These are phyloP conservation scores for Phellopilus nigrolimitatus DNA, from an alignment of 1,284 basidiomycete species.

Conservation along the genomic window DNA sequence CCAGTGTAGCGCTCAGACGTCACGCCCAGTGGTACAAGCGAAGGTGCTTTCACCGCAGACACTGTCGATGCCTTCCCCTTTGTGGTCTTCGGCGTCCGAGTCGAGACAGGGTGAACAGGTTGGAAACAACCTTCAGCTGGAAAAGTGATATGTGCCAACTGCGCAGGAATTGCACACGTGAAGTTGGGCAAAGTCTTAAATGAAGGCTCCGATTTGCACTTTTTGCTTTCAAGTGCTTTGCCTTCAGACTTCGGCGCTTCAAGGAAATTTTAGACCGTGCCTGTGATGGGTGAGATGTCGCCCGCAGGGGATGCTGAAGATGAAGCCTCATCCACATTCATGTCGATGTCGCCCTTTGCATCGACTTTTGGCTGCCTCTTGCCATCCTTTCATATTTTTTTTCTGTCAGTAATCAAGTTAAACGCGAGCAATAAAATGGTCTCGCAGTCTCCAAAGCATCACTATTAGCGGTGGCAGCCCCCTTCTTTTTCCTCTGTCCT, in stretches of 20 bases:
- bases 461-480: slow-evolving; percentile 55
- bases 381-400: slow-evolving; percentile 44
- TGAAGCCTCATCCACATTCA: slow-evolving; percentile 58
- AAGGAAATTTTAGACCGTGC: too few species aligned
- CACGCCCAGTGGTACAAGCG: slow-evolving; percentile 73
- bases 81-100: too few species aligned
- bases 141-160: slow-evolving; percentile 79
- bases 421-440: slow-evolving; percentile 18
- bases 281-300: slow-evolving; percentile 53
- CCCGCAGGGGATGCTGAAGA: slow-evolving; percentile 42
- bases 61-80: too few species aligned
- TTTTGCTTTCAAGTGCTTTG: slow-evolving; percentile 31
- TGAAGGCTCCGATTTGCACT: slow-evolving; percentile 72
- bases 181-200: too few species aligned
- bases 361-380: slow-evolving; percentile 57
- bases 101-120: too few species aligned
- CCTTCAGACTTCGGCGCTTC: slow-evolving; percentile 31
- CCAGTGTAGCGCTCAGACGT: too few species aligned
- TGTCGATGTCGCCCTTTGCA: slow-evolving; percentile 59
- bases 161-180: slow-evolving; percentile 75
- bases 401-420: slow-evolving; percentile 33
- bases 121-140: too few species aligned
- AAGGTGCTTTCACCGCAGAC: too few species aligned
- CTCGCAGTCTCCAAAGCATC: slow-evolving; percentile 80
- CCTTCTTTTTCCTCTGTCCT: slow-evolving; percentile 73